Evolutionary conservation across 176 grass and related monocot species (phyloP).

Genomic region (Aegilops longissima): DNA sequence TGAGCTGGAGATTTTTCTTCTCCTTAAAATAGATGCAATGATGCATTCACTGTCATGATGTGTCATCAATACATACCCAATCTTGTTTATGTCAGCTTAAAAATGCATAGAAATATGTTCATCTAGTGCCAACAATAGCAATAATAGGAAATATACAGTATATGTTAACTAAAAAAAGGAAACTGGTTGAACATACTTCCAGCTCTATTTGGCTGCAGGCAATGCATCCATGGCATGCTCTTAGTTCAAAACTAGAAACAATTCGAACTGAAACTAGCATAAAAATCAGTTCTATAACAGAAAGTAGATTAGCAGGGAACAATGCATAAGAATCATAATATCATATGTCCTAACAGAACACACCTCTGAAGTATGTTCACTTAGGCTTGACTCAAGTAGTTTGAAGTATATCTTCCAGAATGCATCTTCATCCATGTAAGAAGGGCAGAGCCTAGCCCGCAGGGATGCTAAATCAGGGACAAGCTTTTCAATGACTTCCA

Average conservation of each 20-base stretch:
- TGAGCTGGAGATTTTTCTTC: background rate
- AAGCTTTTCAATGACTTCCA: slow-evolving; percentile 62
- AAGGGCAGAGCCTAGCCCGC: slow-evolving; percentile 63
- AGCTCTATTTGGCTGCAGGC: background rate
- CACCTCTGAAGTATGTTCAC: slow-evolving; percentile 75
- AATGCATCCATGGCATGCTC: background rate
- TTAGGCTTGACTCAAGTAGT: slow-evolving; percentile 68
- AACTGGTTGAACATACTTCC: slow-evolving; percentile 6
- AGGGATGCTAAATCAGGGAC: slow-evolving; percentile 69
- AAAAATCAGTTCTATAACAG: background rate
- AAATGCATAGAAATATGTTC: background rate
- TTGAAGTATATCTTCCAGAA: slow-evolving; percentile 97
- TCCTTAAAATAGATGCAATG: background rate
- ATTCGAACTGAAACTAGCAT: background rate
- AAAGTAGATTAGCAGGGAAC: slow-evolving; percentile 6
- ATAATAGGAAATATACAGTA: background rate
- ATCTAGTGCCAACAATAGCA: background rate
- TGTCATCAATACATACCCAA: background rate
- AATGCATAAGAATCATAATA: background rate
- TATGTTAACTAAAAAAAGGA: background rate
- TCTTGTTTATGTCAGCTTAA: background rate
- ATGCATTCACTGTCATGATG: background rate
- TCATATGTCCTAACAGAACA: background rate
- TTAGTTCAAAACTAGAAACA: background rate
- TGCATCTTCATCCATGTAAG: slow-evolving; percentile 58